Conservation (phyloP, 805 yeast species). For the Sugiyamaella marilandica region DNA sequence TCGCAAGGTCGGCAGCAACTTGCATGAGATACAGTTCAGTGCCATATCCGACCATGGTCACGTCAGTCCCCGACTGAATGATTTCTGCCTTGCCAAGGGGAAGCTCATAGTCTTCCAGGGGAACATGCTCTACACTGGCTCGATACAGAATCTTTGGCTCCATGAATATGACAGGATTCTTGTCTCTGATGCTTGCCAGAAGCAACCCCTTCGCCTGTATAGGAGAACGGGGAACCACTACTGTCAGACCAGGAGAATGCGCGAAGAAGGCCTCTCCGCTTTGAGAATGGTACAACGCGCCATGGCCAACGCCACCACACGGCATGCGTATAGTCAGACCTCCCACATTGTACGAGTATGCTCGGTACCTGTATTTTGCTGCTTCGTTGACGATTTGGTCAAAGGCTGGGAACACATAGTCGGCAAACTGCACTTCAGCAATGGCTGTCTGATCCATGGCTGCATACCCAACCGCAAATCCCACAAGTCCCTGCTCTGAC, state of each 20-base stretch:
- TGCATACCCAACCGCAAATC: constrained; percentile 83
- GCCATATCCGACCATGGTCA: constrained; percentile 77
- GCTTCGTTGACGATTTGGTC: constrained; percentile 95
- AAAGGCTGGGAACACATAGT: constrained; percentile 95
- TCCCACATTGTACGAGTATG: constrained; percentile 86
- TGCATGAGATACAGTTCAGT: constrained; percentile 75
- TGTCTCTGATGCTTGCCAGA: constrained; percentile 88
- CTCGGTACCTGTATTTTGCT: constrained; percentile 91
- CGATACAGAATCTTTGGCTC: constrained; percentile 88
- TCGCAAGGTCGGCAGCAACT: constrained; percentile 75
- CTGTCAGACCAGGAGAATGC: constrained; percentile 89
- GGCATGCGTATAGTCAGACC: constrained; percentile 95
- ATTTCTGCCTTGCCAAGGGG: constrained; percentile 88
- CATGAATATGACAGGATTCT: constrained; percentile 89
- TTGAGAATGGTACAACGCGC: constrained; percentile 94
- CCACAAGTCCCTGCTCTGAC: constrained; percentile 92
- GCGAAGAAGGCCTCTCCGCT: constrained; percentile 93
- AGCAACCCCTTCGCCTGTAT: constrained; percentile 87
- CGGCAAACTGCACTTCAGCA: constrained; percentile 92
- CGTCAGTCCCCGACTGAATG: constrained; percentile 76
- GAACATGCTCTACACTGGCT: constrained; percentile 78
- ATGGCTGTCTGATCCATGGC: constrained; percentile 86
- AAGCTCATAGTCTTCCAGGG: constrained; percentile 72
- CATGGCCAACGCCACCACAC: constrained; percentile 96
- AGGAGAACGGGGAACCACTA: constrained; percentile 83